These are phyloP conservation scores for Ormosia semicastrata DNA, from an alignment of 306 rosid species.

Conservation along the genomic window DNA sequence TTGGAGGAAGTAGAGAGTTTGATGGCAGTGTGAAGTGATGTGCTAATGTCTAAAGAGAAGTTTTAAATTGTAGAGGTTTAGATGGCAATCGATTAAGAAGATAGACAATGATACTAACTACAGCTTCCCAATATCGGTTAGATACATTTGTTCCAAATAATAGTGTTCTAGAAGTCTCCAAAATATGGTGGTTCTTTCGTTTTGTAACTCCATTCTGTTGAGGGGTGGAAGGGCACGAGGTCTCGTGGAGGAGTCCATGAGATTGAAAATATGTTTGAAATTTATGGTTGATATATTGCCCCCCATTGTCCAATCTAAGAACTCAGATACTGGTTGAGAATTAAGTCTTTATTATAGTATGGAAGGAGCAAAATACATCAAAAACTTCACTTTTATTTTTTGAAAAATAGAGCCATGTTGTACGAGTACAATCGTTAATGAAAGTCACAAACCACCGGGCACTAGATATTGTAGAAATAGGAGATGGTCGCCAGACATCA, in stretches of 20 bases:
- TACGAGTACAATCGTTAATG: too few relatives aligned
- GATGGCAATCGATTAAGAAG: too few relatives aligned
- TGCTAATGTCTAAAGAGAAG: too few relatives aligned
- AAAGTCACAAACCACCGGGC: too few relatives aligned
- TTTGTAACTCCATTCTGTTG: neutral
- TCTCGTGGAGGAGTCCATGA: conserved; percentile 17
- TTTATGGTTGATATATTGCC: neutral
- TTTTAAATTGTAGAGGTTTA: too few relatives aligned
- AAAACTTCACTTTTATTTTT: neutral
- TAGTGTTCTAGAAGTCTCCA: neutral
- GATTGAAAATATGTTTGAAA: neutral
- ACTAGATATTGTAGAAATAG: neutral
- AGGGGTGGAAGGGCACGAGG: neutral
- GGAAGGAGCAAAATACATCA: neutral
- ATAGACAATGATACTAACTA: too few relatives aligned
- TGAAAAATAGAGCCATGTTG: too few relatives aligned
- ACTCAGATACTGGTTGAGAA: neutral
- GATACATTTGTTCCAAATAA: too few relatives aligned
- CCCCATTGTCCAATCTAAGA: neutral
- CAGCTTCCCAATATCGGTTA: too few relatives aligned
- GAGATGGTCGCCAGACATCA: neutral
- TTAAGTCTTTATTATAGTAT: neutral
- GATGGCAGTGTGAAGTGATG: too few relatives aligned
- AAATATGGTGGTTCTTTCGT: neutral
- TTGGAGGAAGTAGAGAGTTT: too few relatives aligned